Evolutionary conservation across 805 yeast species (phyloP).

Genomic region (Cyberlindnera saturnus): DNA sequence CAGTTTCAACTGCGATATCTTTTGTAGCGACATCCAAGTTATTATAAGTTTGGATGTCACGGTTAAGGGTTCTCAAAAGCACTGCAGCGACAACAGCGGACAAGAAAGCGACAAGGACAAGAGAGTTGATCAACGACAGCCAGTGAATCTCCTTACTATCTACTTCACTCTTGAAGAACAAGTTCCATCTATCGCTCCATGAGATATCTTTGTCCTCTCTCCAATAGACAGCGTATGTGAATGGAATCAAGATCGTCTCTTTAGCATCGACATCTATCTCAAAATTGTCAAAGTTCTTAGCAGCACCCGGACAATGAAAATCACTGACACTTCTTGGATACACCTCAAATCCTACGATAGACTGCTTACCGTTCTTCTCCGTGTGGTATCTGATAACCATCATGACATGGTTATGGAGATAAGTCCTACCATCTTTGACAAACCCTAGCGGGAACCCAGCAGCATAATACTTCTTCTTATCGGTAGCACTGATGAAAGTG

Average conservation of each 20-base stretch:
- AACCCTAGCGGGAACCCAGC: constrained; percentile 86
- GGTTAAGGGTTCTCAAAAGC: constrained; percentile 46
- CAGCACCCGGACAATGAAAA: constrained; percentile 69
- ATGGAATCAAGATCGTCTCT: constrained; percentile 50
- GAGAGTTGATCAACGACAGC: constrained; percentile 68
- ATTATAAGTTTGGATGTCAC: constrained; percentile 39
- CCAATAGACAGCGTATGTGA: constrained; percentile 85
- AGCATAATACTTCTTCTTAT: constrained; percentile 64
- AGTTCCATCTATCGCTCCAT: constrained; percentile 68
- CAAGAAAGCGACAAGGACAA: constrained; percentile 55
- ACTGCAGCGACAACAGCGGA: constrained; percentile 63
- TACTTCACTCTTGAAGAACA: constrained; percentile 54
- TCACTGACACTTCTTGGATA: constrained; percentile 75
- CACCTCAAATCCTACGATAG: constrained; percentile 86
- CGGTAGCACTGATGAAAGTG: constrained; percentile 57
- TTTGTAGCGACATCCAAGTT: constrained; percentile 21
- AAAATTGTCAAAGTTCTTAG: constrained; percentile 51
- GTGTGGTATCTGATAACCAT: constrained; percentile 69
- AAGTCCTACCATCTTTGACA: constrained; percentile 51
- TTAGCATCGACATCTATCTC: constrained; percentile 41
- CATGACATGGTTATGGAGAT: constrained; percentile 75
- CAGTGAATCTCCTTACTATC: constrained; percentile 58
- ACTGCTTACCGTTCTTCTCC: constrained; percentile 36
- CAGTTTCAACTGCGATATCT: constrained; percentile 20
- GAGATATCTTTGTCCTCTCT: constrained; percentile 65